These are phyloP conservation scores for Sanghuangporus baumii DNA, from an alignment of 1,284 basidiomycete genomes.

Conservation along the genomic window DNA sequence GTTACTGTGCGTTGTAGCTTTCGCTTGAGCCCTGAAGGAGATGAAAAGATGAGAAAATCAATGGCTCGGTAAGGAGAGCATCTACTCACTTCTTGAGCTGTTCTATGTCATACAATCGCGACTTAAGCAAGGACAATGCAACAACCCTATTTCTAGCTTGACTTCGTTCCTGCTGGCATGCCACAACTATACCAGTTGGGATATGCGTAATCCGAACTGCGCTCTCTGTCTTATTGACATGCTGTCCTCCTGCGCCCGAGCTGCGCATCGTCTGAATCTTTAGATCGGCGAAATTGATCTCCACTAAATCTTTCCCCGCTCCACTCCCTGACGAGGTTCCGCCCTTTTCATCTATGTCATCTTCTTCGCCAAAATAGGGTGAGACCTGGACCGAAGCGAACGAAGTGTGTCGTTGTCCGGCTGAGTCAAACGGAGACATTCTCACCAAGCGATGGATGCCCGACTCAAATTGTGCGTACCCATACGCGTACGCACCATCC, in stretches of 20 bases:
- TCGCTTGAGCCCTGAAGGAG: conserved; percentile 5
- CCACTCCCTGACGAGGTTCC: conserved; percentile 21
- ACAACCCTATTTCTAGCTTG: conserved; percentile 51
- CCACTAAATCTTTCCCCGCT: conserved; percentile 21
- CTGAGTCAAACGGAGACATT: conserved; percentile 51
- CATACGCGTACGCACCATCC: conserved; percentile 42
- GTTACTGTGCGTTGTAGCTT: conserved; percentile 11
- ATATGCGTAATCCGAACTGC: conserved; percentile 56
- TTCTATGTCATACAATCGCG: conserved; percentile 36
- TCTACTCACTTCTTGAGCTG: conserved; percentile 14
- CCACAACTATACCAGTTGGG: conserved; percentile 54
- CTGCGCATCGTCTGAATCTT: conserved; percentile 55
- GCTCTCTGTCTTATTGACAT: conserved; percentile 63
- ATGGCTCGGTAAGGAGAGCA: not conserved
- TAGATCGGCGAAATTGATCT: conserved; percentile 52
- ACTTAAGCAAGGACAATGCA: conserved; percentile 44
- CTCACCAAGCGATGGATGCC: conserved; percentile 60
- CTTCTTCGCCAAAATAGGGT: conserved; percentile 34
- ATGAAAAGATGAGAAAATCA: not conserved
- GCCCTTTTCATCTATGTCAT: conserved; percentile 21
- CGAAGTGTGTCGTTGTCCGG: conserved; percentile 51
- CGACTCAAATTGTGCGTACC: conserved; percentile 44
- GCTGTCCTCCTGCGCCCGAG: conserved; percentile 55
- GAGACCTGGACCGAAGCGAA: conserved; percentile 49
- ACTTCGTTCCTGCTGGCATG: conserved; percentile 50